A percentile compares a stretch with the other conserved stretches of the same genome.
These are phyloP conservation scores for Colletotrichum tabaci DNA, from an alignment of 2,329 filamentous ascomycete genomes.

Conservation along the genomic window DNA sequence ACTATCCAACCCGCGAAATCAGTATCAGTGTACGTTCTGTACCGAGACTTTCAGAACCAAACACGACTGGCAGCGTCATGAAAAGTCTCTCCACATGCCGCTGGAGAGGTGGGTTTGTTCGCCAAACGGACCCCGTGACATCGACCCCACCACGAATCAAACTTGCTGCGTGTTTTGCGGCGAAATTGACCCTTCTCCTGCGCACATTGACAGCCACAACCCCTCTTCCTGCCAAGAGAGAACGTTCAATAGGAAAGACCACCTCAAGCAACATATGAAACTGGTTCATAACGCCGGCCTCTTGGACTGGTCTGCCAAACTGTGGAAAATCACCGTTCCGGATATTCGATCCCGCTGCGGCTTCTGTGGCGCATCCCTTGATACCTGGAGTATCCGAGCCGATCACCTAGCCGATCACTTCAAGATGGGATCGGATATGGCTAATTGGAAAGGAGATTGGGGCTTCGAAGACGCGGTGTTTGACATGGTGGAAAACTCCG, in stretches of 20 bases:
- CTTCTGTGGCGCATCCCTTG: conserved; percentile 54
- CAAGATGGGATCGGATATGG: conserved; percentile 55
- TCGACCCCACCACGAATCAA: conserved; percentile 48
- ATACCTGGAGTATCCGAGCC: conserved; percentile 52
- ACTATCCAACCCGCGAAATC: conserved; percentile 22
- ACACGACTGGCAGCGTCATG: conserved; percentile 65
- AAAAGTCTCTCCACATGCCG: conserved; percentile 62
- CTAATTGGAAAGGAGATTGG: conserved; percentile 57
- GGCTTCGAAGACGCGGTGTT: conserved; percentile 54
- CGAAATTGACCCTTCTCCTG: conserved; percentile 47
- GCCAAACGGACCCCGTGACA: conserved; percentile 46
- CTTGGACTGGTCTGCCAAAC: conserved; percentile 11
- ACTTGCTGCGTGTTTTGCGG: conserved; percentile 57
- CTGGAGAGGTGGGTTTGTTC: conserved; percentile 63
- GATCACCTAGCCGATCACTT: conserved; percentile 58
- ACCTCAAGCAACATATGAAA: conserved; percentile 58
- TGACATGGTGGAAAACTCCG: conserved; percentile 55
- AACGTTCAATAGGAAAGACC: conserved; percentile 61
- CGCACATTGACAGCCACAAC: conserved; percentile 57
- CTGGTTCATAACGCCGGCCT: conserved; percentile 21
- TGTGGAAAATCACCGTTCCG: conserved; percentile 12
- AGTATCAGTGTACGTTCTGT: conserved; percentile 61
- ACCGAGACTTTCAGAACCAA: conserved; percentile 61
- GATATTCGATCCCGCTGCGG: conserved; percentile 51
- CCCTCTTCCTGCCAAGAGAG: conserved; percentile 63